A percentile compares a stretch with the other conserved stretches of the same genome.
Evolutionary conservation across 2,329 filamentous ascomycete genomes (phyloP).

Genomic region (Diplodia intermedia): DNA sequence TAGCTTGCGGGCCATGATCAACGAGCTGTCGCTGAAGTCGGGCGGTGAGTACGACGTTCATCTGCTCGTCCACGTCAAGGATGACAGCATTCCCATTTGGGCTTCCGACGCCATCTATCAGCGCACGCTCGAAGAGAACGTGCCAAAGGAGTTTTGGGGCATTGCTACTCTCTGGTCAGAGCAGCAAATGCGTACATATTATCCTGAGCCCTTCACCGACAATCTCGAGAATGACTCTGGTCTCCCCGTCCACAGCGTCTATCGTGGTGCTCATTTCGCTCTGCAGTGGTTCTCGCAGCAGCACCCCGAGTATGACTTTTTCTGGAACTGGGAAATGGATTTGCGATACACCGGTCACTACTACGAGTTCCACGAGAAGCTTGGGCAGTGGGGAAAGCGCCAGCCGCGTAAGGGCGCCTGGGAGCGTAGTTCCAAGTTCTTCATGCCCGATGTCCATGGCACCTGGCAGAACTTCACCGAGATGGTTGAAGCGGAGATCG

Average conservation of each 20-base stretch:
- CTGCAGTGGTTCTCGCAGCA: slow-evolving; percentile 61
- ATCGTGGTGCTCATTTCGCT: slow-evolving; percentile 66
- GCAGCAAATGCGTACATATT: slow-evolving; percentile 88
- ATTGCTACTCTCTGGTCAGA: slow-evolving; percentile 94
- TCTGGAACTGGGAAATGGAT: slow-evolving; percentile 93
- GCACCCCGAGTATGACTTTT: slow-evolving; percentile 59
- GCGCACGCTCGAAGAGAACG: slow-evolving; percentile 69
- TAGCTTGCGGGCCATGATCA: slow-evolving; percentile 81
- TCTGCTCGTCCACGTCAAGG: slow-evolving; percentile 83
- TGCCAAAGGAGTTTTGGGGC: slow-evolving; percentile 85
- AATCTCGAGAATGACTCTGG: slow-evolving; percentile 65
- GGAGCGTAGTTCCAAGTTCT: slow-evolving; percentile 76
- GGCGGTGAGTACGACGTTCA: slow-evolving; percentile 88
- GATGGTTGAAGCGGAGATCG: slow-evolving; percentile 65
- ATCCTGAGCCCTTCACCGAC: slow-evolving; percentile 81
- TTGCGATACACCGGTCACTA: slow-evolving; percentile 80
- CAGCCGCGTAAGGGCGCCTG: slow-evolving; percentile 76
- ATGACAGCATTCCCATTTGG: slow-evolving; percentile 77
- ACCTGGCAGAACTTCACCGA: slow-evolving; percentile 68
- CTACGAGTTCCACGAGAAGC: slow-evolving; percentile 76
- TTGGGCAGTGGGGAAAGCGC: slow-evolving; percentile 68
- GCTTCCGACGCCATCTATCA: slow-evolving; percentile 73
- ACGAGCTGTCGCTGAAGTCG: slow-evolving; percentile 79
- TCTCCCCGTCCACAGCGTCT: slow-evolving; percentile 82
- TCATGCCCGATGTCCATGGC: slow-evolving; percentile 73